phyloP scores from a whole-genome alignment of 2,329 filamentous ascomycete genomes.

The Aspergillus phoenicis region DNA sequence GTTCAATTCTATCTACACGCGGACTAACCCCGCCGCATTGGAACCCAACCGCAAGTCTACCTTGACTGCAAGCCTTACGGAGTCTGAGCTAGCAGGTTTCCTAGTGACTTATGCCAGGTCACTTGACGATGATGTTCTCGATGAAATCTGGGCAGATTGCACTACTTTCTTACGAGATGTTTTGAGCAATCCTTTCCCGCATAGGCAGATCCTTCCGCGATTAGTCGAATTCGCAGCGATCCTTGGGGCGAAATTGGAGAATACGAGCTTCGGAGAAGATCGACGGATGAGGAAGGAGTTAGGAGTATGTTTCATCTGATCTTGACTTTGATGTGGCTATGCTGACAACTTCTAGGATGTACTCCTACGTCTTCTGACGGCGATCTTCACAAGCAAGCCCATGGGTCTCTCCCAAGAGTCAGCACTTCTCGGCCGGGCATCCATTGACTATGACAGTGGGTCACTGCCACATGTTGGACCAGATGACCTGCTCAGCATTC shows the following conservation, averaged over 20 bases:
- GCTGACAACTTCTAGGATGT: conserved; percentile 65
- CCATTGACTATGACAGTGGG: conserved; percentile 44
- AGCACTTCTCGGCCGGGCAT: conserved; percentile 42
- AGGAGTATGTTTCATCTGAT: conserved; percentile 61
- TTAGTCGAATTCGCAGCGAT: conserved; percentile 87
- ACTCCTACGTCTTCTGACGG: conserved; percentile 82
- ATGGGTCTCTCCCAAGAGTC: conserved; percentile 68
- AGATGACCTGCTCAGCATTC: conserved; percentile 77
- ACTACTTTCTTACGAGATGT: conserved; percentile 88
- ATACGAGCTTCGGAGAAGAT: conserved; percentile 96
- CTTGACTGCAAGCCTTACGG: conserved; percentile 79
- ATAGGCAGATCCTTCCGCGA: conserved; percentile 83
- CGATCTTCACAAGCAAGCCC: conserved; percentile 90
- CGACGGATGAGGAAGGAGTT: conserved; percentile 87
- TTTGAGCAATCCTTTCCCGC: conserved; percentile 89
- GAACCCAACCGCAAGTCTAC: conserved; percentile 82
- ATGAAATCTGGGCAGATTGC: conserved; percentile 97
- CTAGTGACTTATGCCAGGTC: conserved; percentile 86
- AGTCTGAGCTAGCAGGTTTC: conserved; percentile 84
- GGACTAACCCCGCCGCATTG: conserved; percentile 80
- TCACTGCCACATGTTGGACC: conserved; percentile 52
- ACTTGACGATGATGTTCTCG: conserved; percentile 94
- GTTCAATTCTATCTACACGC: conserved; percentile 94
- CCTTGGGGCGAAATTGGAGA: conserved; percentile 92
- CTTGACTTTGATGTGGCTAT: neutral